Base-by-base conservation (phyloP, 345 rosid species). In the Salix udensis region DNA sequence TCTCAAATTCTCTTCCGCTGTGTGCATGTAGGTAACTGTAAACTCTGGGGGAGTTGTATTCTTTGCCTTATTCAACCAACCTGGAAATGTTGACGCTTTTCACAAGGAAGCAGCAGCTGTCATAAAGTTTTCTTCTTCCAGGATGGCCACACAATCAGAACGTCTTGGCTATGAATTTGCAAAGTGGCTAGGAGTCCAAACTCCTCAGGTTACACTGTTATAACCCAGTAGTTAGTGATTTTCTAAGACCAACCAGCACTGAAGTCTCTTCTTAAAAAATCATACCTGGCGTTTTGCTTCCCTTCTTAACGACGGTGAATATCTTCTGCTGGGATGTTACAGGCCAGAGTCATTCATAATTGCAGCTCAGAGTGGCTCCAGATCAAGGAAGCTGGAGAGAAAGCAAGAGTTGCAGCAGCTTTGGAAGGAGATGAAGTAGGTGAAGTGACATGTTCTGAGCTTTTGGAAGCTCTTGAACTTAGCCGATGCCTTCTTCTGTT, bases 141-240 rank as follows among this genome's bases (percentile, higher is more conserved):
- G 99, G 91, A 96, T 93, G 98, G 97, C 99, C 80, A 94, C 97
- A 3, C 98, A 94, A 81, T 96, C 99, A 48, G 99, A 96, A 88
- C 97, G 99, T 71, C 92, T 96, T 71, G 99, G 99, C 73, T 96
- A 94, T 81, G 99, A 96, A 86, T 91, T 94, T 89, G 97, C 98
- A 23, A 92, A 84, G 90, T 94, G 95, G 94, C 86, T 96, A 44
- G 98, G 98, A 12, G 89, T 96, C 71, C 94, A 50, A 76, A 96
- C 91, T 81, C 99, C 99, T 31, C 99, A 96, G 99, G 98, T 92
- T 69, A 72, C 58, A 53, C 72, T 73, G 78, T 78, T 65, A 62
- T 70, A 39, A 71, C 69, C 7, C 69, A 65, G 39, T 26, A 72
- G 61, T 62, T 50, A 55, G 19, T 73, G 42, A 18, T 80, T 70